Percentiles rank a stretch among this genome's conserved stretches.
Conservation (phyloP, 495 filamentous ascomycete genomes). For the Cryomyces antarcticus region DNA sequence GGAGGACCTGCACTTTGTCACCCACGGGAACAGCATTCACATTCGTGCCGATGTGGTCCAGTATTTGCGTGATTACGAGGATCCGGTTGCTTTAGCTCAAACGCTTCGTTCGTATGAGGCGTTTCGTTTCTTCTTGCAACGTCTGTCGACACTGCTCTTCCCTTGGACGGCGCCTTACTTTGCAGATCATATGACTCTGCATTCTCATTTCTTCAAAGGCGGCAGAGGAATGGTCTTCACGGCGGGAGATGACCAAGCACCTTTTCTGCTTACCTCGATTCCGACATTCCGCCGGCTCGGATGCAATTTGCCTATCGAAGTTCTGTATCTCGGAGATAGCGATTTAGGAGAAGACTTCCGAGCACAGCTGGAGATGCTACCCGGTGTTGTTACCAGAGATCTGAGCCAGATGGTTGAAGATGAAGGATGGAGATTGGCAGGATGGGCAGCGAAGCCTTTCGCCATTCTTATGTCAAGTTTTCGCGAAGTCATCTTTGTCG, state of each 20-base stretch:
- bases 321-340: conserved; percentile 20
- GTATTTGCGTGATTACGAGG: conserved; percentile 5
- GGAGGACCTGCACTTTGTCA: conserved; percentile 7
- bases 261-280: conserved; percentile 18
- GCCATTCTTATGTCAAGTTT: conserved; percentile 4
- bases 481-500: conserved; percentile 4
- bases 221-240: conserved; percentile 18
- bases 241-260: conserved; percentile 15
- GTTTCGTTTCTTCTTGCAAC: conserved; percentile 11
- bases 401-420: neutral
- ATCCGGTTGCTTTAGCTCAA: conserved; percentile 1
- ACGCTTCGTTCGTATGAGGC: conserved; percentile 15
- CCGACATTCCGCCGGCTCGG: conserved; percentile 14
- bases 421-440: neutral
- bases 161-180: conserved; percentile 19
- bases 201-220: conserved; percentile 9
- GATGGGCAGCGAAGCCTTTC: neutral
- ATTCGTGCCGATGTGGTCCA: conserved; percentile 11
- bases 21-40: neutral
- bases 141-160: conserved; percentile 12
- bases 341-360: conserved; percentile 14
- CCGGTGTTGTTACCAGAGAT: neutral
- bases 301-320: conserved; percentile 19
- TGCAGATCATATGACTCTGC: conserved; percentile 14
- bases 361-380: neutral